phyloP scores from a whole-genome alignment of 345 rosid genomes.

The Microcos paniculata region DNA sequence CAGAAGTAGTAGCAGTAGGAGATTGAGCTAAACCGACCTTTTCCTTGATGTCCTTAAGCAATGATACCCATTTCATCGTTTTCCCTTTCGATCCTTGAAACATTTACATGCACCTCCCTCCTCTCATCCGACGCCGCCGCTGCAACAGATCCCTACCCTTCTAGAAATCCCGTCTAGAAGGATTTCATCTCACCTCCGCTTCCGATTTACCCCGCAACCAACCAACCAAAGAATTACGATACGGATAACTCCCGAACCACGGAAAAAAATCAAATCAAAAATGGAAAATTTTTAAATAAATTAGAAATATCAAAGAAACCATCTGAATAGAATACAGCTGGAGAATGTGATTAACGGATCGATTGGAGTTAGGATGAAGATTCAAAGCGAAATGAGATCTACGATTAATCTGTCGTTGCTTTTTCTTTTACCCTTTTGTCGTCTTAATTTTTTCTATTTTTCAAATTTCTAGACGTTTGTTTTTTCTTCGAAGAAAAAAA shows the following conservation, averaged over 20 bases:
- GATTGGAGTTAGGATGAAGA: conserved; percentile 18
- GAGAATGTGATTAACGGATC: conserved; percentile 17
- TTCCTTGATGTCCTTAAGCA: conserved; percentile 98
- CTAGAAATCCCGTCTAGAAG: conserved; percentile 35
- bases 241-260: neutral
- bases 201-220: conserved; percentile 12
- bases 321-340: conserved; percentile 23
- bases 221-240: conserved; percentile 11
- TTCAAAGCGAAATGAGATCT: conserved; percentile 32
- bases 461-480: conserved; percentile 15
- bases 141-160: conserved; percentile 45
- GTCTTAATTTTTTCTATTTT: conserved; percentile 16
- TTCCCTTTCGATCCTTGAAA: conserved; percentile 39
- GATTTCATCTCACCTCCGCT: conserved; percentile 28
- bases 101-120: conserved; percentile 20
- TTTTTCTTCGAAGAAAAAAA: neutral
- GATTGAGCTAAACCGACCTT: conserved; percentile 95
- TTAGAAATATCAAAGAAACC: neutral
- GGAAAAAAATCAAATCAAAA: neutral
- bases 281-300: neutral
- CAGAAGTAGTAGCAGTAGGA: conserved; percentile 38
- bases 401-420: conserved; percentile 3
- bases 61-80: conserved; percentile 98
- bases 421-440: neutral
- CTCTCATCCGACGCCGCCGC: conserved; percentile 44